Evolutionary conservation across 1,284 basidiomycete species (phyloP), one percentile per base, ranked within the genome.

Genomic region (Polyporus tsugae): DNA sequence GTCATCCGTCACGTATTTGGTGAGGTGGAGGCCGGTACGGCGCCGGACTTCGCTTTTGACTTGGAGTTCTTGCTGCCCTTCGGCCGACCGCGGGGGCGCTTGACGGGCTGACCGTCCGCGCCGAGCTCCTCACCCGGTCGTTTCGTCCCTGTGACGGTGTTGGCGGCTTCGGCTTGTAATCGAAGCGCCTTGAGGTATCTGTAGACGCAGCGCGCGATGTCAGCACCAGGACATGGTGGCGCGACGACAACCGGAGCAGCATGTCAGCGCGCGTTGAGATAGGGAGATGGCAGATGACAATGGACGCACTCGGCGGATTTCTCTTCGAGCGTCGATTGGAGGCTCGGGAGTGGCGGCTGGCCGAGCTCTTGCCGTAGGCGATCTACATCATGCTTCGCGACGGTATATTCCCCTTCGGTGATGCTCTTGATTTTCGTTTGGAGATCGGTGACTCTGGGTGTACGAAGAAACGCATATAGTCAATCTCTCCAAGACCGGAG

Each of bases 331-430:
- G 89, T 91, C 46, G 82, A 81, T 73, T 94, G 91, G 36, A 94
- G 75, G 74, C 84, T 89, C 2, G 91, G 92, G 29, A 93, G 78
- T 2, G 92, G 87, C 1, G 87, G 81, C 75, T 94, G 89, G 1
- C 91, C 93, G 9, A 94, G 87, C 75, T 94, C 92, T 64, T 84
- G 83, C 61, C 92, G 87, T 53, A 94, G 81, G 62, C 85, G 81
- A 75, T 94, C 92, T 55, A 94, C 92, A 71, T 94, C 91, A 38
- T 79, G 79, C 78, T 94, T 94, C 4, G 92, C 90, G 10, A 79
- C 75, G 29, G 89, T 83, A 75, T 94, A 94, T 68, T 94, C 93
- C 42, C 89, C 90, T 60, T 92, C 91, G 35, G 90, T 88, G 22
- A 94, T 82, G 9, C 79, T 77, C 62, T 84, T 81, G 71, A 94